Evolutionary conservation across 2,329 filamentous ascomycete genomes (phyloP), one percentile per base, ranked within the genome.

Genomic region (Epichloe elymi): DNA sequence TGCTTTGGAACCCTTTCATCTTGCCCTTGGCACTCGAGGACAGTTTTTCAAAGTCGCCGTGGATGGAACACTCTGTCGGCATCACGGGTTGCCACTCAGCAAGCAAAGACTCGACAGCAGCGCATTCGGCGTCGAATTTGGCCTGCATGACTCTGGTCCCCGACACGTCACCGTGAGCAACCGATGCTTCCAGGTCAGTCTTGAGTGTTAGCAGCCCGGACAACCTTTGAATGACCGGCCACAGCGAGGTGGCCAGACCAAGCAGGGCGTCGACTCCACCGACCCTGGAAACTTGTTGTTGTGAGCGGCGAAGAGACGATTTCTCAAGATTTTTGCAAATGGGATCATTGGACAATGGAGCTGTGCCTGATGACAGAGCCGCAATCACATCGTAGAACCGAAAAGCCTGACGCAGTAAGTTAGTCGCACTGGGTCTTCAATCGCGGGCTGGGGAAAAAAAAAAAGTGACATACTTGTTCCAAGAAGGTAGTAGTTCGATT

Each of bases 321-420:
- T 74, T 72, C 3, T 72, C 61, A 2, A 75, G 66, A 23, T 71
- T 69, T 15, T 70, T 70, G 5, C 70, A 68, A 12, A 71, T 70
- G 2, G 75, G 72, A 3, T 74, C 69, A 12, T 67, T 71, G 1
- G 76, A 75, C 12, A 81, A 68, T 2, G 79, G 78, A 4, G 76
- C 68, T 12, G 75, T 79, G 50, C 78, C 78, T 48, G 82, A 72
- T 0, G 79, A 83, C 33, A 83, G 65, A 1, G 80, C 79, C 5
- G 79, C 74, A 51, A 82, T 82, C 20, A 83, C 79, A 59, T 83
- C 79, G 63, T 83, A 82, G 57, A 82, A 83, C 5, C 76, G 74
- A 57, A 83, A 83, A 1, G 79, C 78, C 79, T 82, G 50, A 36
- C 12, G 5, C 5, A 5, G 20, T 15, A 43, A 5, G n/a, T 20